Percentiles rank a stretch among this genome's conserved stretches.
phyloP scores from a whole-genome alignment of 345 rosid genomes.

The Combretum micranthum region DNA sequence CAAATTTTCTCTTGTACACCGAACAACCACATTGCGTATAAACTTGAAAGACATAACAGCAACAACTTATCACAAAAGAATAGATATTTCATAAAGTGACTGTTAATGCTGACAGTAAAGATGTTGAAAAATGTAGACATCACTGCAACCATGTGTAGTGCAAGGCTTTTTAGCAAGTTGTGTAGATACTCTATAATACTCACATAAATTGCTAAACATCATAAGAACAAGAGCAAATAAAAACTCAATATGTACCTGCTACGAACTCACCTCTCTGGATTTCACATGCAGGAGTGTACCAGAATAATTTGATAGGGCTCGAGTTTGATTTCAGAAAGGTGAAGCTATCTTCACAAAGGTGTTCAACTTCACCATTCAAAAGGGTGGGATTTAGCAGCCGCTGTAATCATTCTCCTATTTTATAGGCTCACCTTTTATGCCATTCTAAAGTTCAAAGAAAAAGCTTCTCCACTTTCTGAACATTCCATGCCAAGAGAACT shows the following conservation, averaged over 20 bases:
- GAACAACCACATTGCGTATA: too few species aligned
- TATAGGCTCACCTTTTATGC: conserved; percentile 70
- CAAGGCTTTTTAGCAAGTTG: too few species aligned
- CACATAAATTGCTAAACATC: background rate
- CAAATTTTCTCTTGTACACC: too few species aligned
- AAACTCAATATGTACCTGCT: background rate
- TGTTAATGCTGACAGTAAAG: too few species aligned
- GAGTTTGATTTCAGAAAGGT: conserved; percentile 78
- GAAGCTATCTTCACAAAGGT: conserved; percentile 43
- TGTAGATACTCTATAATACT: too few species aligned
- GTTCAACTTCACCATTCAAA: conserved; percentile 53
- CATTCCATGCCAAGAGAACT: conserved; percentile 53
- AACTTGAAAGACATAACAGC: too few species aligned
- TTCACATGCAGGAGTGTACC: conserved; percentile 54
- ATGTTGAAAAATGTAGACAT: too few species aligned
- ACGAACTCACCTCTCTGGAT: background rate
- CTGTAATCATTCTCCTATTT: conserved; percentile 46
- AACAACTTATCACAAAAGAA: too few species aligned
- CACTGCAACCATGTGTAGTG: too few species aligned
- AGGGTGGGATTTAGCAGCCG: conserved; percentile 83
- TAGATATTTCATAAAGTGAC: too few species aligned
- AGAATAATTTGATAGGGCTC: conserved; percentile 76
- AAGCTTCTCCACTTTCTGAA: conserved; percentile 62
- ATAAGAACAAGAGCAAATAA: background rate
- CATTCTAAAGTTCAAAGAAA: conserved; percentile 70